phyloP scores from a whole-genome alignment of 768 basidiomycete genomes.

The Mycena venus region DNA sequence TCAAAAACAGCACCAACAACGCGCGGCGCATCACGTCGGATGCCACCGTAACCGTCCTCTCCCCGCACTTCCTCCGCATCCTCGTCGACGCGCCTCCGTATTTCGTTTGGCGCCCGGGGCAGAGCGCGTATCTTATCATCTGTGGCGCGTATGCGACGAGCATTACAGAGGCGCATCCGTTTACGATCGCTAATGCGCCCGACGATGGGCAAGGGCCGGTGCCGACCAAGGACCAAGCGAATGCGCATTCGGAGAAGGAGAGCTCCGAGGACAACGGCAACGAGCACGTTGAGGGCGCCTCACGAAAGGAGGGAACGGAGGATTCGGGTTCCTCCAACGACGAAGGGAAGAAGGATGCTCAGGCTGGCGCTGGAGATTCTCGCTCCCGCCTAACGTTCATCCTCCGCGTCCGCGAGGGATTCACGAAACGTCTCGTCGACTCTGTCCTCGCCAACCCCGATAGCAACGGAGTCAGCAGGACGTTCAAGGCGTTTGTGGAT shows the following conservation, averaged over 20 bases:
- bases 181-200: conserved; percentile 51
- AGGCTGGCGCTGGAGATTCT: too few relatives aligned
- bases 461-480: neutral
- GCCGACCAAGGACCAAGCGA: too few relatives aligned
- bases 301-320: neutral
- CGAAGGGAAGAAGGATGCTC: neutral
- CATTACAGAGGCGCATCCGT: conserved; percentile 60
- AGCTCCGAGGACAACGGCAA: too few relatives aligned
- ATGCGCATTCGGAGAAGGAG: neutral
- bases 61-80: conserved; percentile 55
- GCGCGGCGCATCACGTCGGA: conserved; percentile 34
- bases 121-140: conserved; percentile 57
- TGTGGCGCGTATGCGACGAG: conserved; percentile 43
- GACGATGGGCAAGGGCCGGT: neutral
- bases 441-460: neutral
- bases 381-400: conserved; percentile 60
- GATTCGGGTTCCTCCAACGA: neutral
- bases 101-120: conserved; percentile 54
- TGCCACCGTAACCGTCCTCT: conserved; percentile 47
- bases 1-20: conserved; percentile 46
- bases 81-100: conserved; percentile 46
- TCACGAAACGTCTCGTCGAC: conserved; percentile 57
- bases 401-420: conserved; percentile 62
- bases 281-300: neutral
- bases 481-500: conserved; percentile 28